Base-by-base conservation (phyloP, 306 rosid species). In the Benincasa hispida region DNA sequence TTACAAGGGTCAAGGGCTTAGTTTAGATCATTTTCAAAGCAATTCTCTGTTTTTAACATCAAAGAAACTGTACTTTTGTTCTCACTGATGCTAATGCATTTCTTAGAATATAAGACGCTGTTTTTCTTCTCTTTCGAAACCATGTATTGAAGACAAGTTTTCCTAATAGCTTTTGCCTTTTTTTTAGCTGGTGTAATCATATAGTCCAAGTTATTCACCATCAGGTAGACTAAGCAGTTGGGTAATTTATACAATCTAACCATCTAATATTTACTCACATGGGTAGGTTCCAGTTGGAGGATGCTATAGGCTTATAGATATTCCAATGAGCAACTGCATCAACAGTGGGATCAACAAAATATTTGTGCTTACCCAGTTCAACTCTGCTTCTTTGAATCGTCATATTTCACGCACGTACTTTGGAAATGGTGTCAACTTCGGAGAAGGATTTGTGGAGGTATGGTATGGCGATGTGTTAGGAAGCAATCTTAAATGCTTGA, bases 401-500 rank as follows among this genome's bases (percentile, higher is more conserved):
- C 87, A 86, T 69, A 37, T 86, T 54, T 80, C 87, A 18, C 87
- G 89, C 15, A 86, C 89, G 4, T 86, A 86, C 63, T 86, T 78
- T 35, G 87, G 85, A 66, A 81, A 86, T 27, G 89, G 89, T 30
- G 60, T 86, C 68, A 83, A 72, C 50, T 86, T 86, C 5, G 87
- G 87, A 55, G 89, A 86, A 54, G 85, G 89, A 51, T 86, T 81
- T 74, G 89, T 86, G 58, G 89, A 86, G 89, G 89, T 86, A 72
- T 67, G 60, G 51, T 86, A 72, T 66, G 66, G 66, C 6, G 19
- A 30, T 78, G 68, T 25, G 34, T 39, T 15, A 21, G 51, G 45
- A 21, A 34, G 70, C 25, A 8, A 32, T 68, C 22, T 15, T 22
- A 42, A 68, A 24, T 24, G n/a, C 22, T 21, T 41, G 22, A 42